Evolutionary conservation across 2,329 filamentous ascomycete genomes (phyloP).

Genomic region (Sarocladium brachiariae): DNA sequence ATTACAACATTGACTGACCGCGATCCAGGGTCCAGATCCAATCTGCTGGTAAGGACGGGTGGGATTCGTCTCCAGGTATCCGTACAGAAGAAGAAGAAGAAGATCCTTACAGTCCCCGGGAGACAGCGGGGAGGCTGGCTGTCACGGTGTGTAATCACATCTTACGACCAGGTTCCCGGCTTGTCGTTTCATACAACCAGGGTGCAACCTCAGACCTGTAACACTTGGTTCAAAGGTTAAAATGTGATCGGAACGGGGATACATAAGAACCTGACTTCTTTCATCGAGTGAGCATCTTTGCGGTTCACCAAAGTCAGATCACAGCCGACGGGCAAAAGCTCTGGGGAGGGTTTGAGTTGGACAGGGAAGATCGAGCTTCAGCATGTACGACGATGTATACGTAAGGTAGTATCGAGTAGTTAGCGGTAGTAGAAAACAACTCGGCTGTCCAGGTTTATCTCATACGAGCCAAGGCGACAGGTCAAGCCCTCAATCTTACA

Average conservation of each 20-base stretch:
- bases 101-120: neutral
- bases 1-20: too few relatives aligned
- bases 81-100: neutral
- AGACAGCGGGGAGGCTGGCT: neutral
- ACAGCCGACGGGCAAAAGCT: neutral
- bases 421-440: too few relatives aligned
- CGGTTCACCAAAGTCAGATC: neutral
- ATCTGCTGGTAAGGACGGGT: too few relatives aligned
- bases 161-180: neutral
- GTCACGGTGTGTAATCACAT: conserved; percentile 5
- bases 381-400: too few relatives aligned
- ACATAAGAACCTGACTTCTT: neutral
- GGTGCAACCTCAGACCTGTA: neutral
- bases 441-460: too few relatives aligned
- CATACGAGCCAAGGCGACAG: too few relatives aligned
- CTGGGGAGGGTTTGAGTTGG: too few relatives aligned
- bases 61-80: neutral
- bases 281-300: too few relatives aligned
- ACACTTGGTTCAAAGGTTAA: neutral
- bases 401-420: too few relatives aligned
- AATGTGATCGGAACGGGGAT: neutral
- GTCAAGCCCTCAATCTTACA: too few relatives aligned
- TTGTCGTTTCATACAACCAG: neutral
- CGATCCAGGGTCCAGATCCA: too few relatives aligned
- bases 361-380: too few relatives aligned